Evolutionary conservation across 805 yeast genomes (phyloP).

Genomic region (Kodamaea restingae): DNA sequence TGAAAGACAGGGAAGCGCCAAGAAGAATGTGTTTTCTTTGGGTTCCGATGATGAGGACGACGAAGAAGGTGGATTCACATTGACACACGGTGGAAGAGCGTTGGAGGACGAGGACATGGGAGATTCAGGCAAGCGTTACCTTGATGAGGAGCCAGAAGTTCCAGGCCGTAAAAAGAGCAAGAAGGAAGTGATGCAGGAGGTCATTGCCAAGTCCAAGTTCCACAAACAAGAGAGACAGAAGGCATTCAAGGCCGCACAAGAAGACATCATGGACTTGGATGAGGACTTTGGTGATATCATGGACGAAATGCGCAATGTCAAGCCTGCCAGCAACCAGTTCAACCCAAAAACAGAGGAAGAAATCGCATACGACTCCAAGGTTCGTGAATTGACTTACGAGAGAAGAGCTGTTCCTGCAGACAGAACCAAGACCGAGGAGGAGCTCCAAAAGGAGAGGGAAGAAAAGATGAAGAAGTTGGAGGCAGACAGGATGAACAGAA

Average conservation of each 20-base stretch:
- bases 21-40: slow-evolving; percentile 45
- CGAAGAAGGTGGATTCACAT: slow-evolving; percentile 43
- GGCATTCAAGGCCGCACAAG: slow-evolving; percentile 56
- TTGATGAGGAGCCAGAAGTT: slow-evolving; percentile 26
- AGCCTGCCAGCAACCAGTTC: slow-evolving; percentile 19
- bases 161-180: slow-evolving; percentile 68
- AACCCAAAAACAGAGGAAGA: slow-evolving; percentile 39
- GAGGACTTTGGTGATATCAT: slow-evolving; percentile 70
- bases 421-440: slow-evolving; percentile 76
- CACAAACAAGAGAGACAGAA: slow-evolving; percentile 73
- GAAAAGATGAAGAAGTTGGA: slow-evolving; percentile 62
- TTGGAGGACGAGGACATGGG: slow-evolving; percentile 34
- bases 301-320: slow-evolving; percentile 43
- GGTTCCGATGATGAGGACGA: slow-evolving; percentile 72
- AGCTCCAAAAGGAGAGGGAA: slow-evolving; percentile 53
- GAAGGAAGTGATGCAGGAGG: slow-evolving; percentile 82
- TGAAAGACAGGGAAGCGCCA: slow-evolving; percentile 70
- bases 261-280: slow-evolving; percentile 62
- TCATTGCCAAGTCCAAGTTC: slow-evolving; percentile 76
- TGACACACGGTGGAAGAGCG: slow-evolving; percentile 75
- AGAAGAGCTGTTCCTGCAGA: slow-evolving; percentile 79
- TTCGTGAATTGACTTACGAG: slow-evolving; percentile 63
- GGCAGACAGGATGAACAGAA: slow-evolving; percentile 64
- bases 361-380: slow-evolving; percentile 59
- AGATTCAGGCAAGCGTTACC: slow-evolving; percentile 25